Conservation (phyloP, 768 basidiomycete genomes). For the Mycena epipterygia region DNA sequence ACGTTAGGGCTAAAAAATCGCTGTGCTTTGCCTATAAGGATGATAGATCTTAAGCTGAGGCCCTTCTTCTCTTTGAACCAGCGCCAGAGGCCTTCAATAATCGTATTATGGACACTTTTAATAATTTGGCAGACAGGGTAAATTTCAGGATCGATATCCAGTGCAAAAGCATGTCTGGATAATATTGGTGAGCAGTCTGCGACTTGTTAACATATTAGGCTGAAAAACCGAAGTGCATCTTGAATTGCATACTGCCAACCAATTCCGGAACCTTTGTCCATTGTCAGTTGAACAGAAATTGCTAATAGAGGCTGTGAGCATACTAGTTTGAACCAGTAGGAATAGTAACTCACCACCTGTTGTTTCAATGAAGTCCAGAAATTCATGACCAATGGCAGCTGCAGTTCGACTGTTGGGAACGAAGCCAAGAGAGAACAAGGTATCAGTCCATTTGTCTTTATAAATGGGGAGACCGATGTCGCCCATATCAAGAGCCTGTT, state of each 20-base stretch:
- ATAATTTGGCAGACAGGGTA: constrained; percentile 35
- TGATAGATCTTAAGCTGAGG: constrained; percentile 34
- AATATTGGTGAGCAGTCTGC: too few relatives aligned
- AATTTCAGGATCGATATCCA: constrained; percentile 36
- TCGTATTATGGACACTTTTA: constrained; percentile 45
- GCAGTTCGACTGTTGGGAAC: constrained; percentile 43
- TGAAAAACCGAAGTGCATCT: not conserved
- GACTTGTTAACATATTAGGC: not conserved
- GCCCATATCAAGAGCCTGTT: constrained; percentile 39
- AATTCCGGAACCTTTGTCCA: not conserved
- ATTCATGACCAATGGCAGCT: constrained; percentile 46
- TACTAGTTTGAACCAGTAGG: not conserved
- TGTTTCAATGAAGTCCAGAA: constrained; percentile 47
- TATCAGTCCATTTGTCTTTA: constrained; percentile 43
- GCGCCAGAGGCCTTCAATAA: constrained; percentile 47
- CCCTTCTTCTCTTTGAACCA: constrained; percentile 41
- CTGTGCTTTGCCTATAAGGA: too few relatives aligned
- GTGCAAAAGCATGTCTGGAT: constrained; percentile 21
- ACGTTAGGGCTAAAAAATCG: too few relatives aligned
- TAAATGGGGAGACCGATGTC: constrained; percentile 38
- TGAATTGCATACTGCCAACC: not conserved
- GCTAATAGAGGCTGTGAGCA: constrained; percentile 28
- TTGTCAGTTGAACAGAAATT: constrained; percentile 40
- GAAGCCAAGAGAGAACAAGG: constrained; percentile 35
- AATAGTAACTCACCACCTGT: constrained; percentile 38